These are phyloP conservation scores for Haplosporangium sp. DNA, from an alignment of 371 early-diverging fungal genomes.

Conservation along the genomic window DNA sequence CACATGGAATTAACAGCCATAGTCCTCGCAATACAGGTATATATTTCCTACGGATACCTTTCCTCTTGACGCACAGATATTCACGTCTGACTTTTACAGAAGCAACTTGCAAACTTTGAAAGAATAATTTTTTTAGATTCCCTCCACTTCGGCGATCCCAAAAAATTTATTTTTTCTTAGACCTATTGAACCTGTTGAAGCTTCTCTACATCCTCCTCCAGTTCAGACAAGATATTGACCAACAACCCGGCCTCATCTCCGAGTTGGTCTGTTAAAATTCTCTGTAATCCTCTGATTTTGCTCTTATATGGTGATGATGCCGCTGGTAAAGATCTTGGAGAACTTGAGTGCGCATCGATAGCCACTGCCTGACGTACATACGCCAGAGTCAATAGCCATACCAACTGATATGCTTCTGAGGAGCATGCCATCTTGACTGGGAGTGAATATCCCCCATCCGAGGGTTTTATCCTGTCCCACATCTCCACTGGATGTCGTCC, in stretches of 20 bases:
- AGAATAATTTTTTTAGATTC: no score
- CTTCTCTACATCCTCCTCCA: slow-evolving; percentile 27
- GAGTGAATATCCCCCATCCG: background rate
- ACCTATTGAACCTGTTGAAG: background rate
- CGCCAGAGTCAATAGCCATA: slow-evolving; percentile 35
- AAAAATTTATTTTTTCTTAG: background rate
- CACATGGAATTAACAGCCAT: no score
- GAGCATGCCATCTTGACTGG: slow-evolving; percentile 46
- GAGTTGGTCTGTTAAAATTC: slow-evolving; percentile 2
- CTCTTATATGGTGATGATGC: background rate
- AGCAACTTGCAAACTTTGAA: no score
- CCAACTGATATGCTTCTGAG: slow-evolving; percentile 43
- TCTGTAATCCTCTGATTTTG: slow-evolving; percentile 21
- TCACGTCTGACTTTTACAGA: no score
- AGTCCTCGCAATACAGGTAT: no score
- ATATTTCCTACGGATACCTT: no score
- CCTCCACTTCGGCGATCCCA: background rate
- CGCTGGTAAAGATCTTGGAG: background rate
- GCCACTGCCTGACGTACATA: slow-evolving; percentile 29
- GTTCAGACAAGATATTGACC: slow-evolving; percentile 35
- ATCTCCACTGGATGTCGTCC: slow-evolving; percentile 24
- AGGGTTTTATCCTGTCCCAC: background rate
- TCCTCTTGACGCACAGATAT: no score
- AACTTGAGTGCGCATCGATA: background rate
- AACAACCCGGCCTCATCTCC: slow-evolving; percentile 29